Evolutionary conservation across 495 filamentous ascomycete genomes (phyloP), one percentile per base, ranked within the genome.

Genomic region (Pseudevernia furfuracea): DNA sequence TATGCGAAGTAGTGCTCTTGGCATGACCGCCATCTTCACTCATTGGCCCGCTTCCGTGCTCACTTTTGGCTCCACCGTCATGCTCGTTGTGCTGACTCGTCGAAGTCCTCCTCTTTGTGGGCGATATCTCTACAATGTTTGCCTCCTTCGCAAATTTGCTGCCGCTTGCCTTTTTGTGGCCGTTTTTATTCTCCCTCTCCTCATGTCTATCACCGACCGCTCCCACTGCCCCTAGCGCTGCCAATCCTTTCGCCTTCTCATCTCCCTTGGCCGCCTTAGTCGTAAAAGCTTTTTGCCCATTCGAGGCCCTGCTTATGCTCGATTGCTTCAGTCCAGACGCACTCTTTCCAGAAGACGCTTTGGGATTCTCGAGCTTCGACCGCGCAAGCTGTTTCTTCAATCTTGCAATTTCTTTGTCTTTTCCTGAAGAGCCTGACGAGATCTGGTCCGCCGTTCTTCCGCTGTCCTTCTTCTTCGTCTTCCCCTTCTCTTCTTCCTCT

Each of bases 391-490:
- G 52, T 36, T 46, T 64, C 44, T 56, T 65, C 43, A 70, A 23
- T 11, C 38, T 37, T 46, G 25, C 41, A 30, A 70, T 70, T 39
- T 70, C 68, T n/a, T 60, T 44, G 43, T 65, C 62, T 49, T 70
- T 67, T 21, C 52, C 39, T 12, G 43, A 32, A 12, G 65, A 48
- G 30, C 55, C 60, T 44, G 36, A 36, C 58, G 34, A 39, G 19
- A 12, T 23, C 8, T 46, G 17, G 30, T 37, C 46, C 0, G 43
- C 10, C 56, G 4, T 0, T 23, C 30, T 52, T 9, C 48, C 48
- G 14, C 0, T 30, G 4, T 4, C 14, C 11, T 30, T 52, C 48
- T 52, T 52, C 12, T 52, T 52, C 48, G 10, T 28, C 3, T 10
- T 41, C 36, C 25, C 37, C 30, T 32, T 37, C 48, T 30, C 48